Base-by-base conservation (phyloP, 1,139 yeast species). In the Candida sanyaensis region DNA sequence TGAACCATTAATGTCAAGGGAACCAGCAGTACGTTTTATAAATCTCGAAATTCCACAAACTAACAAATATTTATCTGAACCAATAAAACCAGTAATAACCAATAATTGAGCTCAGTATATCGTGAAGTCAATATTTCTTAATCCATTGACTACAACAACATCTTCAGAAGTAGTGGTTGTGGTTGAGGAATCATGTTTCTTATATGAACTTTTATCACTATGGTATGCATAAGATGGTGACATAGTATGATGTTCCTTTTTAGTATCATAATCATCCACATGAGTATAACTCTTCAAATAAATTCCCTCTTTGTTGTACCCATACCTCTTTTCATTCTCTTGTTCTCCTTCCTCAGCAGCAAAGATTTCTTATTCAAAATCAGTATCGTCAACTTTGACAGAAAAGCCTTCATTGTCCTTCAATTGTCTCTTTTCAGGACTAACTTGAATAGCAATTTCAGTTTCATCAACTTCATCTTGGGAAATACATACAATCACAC, bases 51-150 rank as follows among this genome's bases (percentile, higher is more conserved):
- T 56, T 0, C 83, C 83, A 52, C 69, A 68, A 38, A 86, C 68
- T 42, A 86, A 66, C 2, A 90, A 82, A 0, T 88, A 73, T 57
- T 87, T 86, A 42, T 95, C 95, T 0, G 88, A 73, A 2, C 93
- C 93, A 58, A 86, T 83, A 6, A 80, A 62, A 32, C 95, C 95
- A 1, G 88, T 83, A n/a, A 87, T 72, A 50, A 84, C 84, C 6
- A 86, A 69, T 51, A 87, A 81, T 59, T 85, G 88, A 13, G 86
- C 86, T 49, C 73, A 55, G 17, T 53, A 50, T 12, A 65, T 53
- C 5, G 49, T 41, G 26, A 65, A 57, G 37, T 63, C 51, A 10
- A 64, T 49, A 44, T 62, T 46, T 8, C 52, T 54, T 39, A 64
- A 56, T 6, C 56, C 56, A 26, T 46, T 36, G 32, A 55, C 53